Evolutionary conservation across 306 rosid species (phyloP).

Genomic region (Hylodesmum podocarpum): DNA sequence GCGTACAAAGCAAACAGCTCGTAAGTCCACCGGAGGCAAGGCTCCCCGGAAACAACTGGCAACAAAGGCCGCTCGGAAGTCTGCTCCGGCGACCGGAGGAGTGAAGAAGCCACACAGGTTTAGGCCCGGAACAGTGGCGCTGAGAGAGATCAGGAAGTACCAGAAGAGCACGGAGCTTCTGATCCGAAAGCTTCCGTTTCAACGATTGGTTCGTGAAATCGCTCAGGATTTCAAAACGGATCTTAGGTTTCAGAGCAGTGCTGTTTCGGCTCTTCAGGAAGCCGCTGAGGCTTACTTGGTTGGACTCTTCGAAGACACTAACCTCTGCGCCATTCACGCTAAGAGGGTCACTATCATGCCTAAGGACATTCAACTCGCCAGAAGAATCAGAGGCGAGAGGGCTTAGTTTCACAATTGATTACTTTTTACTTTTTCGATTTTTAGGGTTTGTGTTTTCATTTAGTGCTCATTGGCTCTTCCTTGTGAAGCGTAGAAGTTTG

Average conservation of each 20-base stretch:
- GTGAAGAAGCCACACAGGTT: conserved; percentile 45
- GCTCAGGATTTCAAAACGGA: conserved; percentile 45
- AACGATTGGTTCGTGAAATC: conserved; percentile 42
- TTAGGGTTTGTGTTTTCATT: no score
- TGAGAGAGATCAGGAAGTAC: conserved; percentile 45
- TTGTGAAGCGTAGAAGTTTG: no score
- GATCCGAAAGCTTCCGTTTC: conserved; percentile 36
- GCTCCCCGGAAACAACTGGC: conserved; percentile 47
- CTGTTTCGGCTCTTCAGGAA: conserved; percentile 37
- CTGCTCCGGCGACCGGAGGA: conserved; percentile 42
- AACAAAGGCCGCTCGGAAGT: conserved; percentile 36
- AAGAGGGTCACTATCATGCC: conserved; percentile 47
- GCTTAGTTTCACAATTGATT: neutral
- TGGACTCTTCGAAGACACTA: conserved; percentile 39
- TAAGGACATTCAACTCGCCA: conserved; percentile 43
- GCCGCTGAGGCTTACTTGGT: conserved; percentile 37
- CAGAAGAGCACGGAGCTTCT: conserved; percentile 38
- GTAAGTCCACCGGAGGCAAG: conserved; percentile 43
- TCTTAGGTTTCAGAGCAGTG: conserved; percentile 43
- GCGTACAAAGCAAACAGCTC: conserved; percentile 40
- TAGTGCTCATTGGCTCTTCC: no score
- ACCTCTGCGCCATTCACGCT: conserved; percentile 35
- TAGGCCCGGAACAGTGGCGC: conserved; percentile 38
- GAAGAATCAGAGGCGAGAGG: conserved; percentile 40
- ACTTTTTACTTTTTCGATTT: no score